Base-by-base conservation (phyloP, 164 flowering plant species). In the Magnolia officinalis region DNA sequence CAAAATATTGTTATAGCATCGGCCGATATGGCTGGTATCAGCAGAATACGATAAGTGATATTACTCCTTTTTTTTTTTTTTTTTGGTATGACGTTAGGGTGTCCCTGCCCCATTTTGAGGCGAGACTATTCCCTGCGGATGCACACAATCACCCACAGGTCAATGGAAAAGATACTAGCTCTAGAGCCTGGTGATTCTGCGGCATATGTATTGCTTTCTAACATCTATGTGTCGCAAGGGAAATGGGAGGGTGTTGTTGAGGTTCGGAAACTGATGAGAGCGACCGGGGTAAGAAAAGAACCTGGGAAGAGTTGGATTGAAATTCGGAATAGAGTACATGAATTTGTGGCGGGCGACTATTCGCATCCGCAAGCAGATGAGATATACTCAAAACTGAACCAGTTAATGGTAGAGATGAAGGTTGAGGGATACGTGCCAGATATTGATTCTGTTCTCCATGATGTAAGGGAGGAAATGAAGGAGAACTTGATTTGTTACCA, bases 181-280 rank as follows among this genome's bases (percentile, higher is more conserved):
- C 8, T 77, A 59, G 80, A 80, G 66, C 80, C 78, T 14, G 52
- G 68, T 70, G 76, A 80, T 66, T 70, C 70, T 51, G 83, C 74
- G 8, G 71, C 80, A 21, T 77, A 74, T 74, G 78, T 80, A 21
- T 61, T 80, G 50, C 73, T 80, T 51, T 80, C 83, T 64, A 77
- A 80, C 67, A 74, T 80, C 55, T 77, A 80, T 50, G 76, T 80
- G 49, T 74, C 75, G 11, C 52, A 50, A n/a, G 79, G 75, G 19
- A 74, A 20, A 13, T 66, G 77, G 82, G 72, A 71, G 68, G 83
- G 59, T 64, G 80, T 45, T 64, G 65, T 37, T 18, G 52, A 72
- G 72, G 61, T 71, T 8, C 66, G 73, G 29, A 75, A 72, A 16
- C 51, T 75, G 75, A 79, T 67, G n/a, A 79, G 70, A 73, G 81